A percentile compares a stretch with the other conserved stretches of the same genome.
phyloP scores from a whole-genome alignment of 75 land plant species.

The Pinus tabuliformis region DNA sequence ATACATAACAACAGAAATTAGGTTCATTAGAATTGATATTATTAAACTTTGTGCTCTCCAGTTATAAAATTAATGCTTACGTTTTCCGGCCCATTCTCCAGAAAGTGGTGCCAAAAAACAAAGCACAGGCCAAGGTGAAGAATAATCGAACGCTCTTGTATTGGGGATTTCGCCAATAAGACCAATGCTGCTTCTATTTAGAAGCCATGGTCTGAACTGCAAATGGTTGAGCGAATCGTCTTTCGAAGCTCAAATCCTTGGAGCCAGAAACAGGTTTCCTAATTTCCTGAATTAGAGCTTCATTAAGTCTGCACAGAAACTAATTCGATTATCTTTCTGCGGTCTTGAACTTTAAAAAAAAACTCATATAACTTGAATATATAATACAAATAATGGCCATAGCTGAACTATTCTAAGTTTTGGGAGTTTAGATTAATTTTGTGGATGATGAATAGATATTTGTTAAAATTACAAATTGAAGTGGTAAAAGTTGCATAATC shows the following conservation, averaged over 20 bases:
- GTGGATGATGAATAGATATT: too few species aligned
- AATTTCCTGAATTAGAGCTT: constrained; percentile 44
- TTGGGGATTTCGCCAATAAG: constrained; percentile 78
- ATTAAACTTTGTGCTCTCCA: too few species aligned
- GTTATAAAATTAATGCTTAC: constrained; percentile 10
- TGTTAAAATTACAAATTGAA: too few species aligned
- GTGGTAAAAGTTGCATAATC: too few species aligned
- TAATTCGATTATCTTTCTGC: background rate
- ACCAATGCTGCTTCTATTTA: constrained; percentile 60
- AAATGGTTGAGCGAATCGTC: constrained; percentile 50
- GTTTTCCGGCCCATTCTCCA: constrained; percentile 49
- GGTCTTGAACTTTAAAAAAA: background rate
- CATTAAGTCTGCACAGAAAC: constrained; percentile 39
- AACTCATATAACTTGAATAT: background rate
- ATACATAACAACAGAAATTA: too few species aligned
- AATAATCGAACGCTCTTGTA: constrained; percentile 68
- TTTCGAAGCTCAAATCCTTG: constrained; percentile 57
- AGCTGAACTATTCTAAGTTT: too few species aligned
- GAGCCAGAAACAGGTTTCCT: constrained; percentile 58
- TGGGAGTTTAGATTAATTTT: too few species aligned
- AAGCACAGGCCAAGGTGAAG: constrained; percentile 39
- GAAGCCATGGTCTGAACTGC: constrained; percentile 45
- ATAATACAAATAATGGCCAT: too few species aligned
- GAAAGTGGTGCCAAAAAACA: constrained; percentile 50
- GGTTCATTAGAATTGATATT: too few species aligned